A percentile compares a stretch with the other conserved stretches of the same genome.
phyloP scores from a whole-genome alignment of 2,329 filamentous ascomycete genomes.

The Epicoccum nigrum region DNA sequence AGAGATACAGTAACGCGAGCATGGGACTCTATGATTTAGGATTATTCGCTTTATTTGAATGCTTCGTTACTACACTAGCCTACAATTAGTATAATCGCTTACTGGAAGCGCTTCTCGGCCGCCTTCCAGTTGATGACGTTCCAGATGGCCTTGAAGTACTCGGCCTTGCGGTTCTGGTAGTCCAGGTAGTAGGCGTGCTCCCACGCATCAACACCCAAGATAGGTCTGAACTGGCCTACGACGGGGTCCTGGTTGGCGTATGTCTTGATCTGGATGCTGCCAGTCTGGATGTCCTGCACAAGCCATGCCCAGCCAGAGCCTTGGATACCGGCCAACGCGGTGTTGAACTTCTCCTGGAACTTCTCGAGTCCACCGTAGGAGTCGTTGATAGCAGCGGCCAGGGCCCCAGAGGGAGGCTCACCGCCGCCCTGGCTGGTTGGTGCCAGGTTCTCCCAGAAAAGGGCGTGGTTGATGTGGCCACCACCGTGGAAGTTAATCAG shows the following conservation, averaged over 20 bases:
- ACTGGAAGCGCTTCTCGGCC: constrained; percentile 76
- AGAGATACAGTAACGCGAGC: too few relatives aligned
- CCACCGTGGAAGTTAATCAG: constrained; percentile 71
- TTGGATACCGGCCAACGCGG: constrained; percentile 68
- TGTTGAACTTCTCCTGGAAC: constrained; percentile 68
- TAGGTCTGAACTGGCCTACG: constrained; percentile 78
- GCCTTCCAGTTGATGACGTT: constrained; percentile 96
- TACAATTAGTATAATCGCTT: constrained; percentile 27
- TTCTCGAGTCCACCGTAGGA: constrained; percentile 64
- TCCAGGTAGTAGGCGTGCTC: constrained; percentile 96
- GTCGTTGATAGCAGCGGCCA: constrained; percentile 64
- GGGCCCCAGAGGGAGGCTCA: constrained; percentile 64
- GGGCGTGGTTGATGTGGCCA: constrained; percentile 70
- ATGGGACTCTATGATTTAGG: not conserved
- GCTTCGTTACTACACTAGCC: not conserved
- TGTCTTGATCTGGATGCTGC: constrained; percentile 68
- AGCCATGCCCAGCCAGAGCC: constrained; percentile 70
- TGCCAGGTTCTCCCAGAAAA: constrained; percentile 74
- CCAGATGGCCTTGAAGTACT: constrained; percentile 94
- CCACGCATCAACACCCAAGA: constrained; percentile 92
- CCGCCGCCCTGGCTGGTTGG: constrained; percentile 71
- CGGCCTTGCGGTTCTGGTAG: constrained; percentile 95
- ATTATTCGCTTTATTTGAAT: not conserved
- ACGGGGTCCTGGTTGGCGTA: constrained; percentile 90
- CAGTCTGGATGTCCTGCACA: constrained; percentile 67